Conservation (phyloP, 1,139 yeast genomes). For the Maudiozyma humilis region DNA sequence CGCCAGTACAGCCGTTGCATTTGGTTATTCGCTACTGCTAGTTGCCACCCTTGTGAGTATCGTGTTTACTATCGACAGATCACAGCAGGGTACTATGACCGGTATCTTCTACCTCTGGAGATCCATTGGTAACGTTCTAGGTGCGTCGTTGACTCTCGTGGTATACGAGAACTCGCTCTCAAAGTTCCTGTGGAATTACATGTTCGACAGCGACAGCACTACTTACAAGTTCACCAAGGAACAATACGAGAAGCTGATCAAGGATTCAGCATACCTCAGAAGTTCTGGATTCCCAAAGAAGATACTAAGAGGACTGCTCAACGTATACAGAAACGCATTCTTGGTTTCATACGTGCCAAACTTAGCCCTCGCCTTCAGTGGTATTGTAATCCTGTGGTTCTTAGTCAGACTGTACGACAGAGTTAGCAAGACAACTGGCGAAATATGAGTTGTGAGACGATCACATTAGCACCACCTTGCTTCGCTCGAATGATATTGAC, state of each 20-base stretch:
- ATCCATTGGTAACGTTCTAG: constrained; percentile 42
- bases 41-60: constrained; percentile 31
- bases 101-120: constrained; percentile 40
- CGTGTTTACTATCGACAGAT: constrained; percentile 28
- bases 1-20: constrained; percentile 19
- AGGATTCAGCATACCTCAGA: constrained; percentile 33
- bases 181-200: constrained; percentile 27
- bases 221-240: constrained; percentile 16
- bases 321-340: constrained; percentile 25
- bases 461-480: no score
- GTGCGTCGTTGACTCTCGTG: constrained; percentile 39
- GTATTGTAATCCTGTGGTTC: constrained; percentile 15
- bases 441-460: neutral
- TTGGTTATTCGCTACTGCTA: constrained; percentile 27
- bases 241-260: constrained; percentile 25
- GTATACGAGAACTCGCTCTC: constrained; percentile 32
- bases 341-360: constrained; percentile 27
- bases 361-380: constrained; percentile 16
- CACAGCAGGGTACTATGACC: constrained; percentile 31
- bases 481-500: no score
- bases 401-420: constrained; percentile 10
- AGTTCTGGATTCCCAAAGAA: constrained; percentile 26
- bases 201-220: constrained; percentile 20
- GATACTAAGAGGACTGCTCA: constrained; percentile 17
- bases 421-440: neutral